phyloP scores from a whole-genome alignment of 192 early-diverging fungal genomes.

The Backusella parvicylindrica region DNA sequence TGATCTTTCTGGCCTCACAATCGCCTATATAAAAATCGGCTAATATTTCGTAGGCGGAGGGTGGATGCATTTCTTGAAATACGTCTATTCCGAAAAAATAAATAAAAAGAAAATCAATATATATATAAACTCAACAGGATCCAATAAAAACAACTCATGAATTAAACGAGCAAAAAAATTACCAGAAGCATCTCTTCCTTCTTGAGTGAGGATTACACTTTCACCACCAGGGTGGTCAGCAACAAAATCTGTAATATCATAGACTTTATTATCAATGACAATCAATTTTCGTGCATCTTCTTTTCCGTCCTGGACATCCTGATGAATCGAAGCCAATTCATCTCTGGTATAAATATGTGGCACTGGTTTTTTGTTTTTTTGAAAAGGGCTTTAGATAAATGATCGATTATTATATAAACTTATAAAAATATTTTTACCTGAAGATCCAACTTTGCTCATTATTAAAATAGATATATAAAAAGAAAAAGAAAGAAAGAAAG shows the following conservation, averaged over 20 bases:
- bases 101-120: conserved; percentile 6
- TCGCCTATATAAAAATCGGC: conserved; percentile 78
- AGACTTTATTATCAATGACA: conserved; percentile 77
- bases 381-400: neutral
- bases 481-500: neutral
- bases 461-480: neutral
- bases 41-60: conserved; percentile 57
- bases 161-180: neutral
- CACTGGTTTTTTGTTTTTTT: too few species aligned
- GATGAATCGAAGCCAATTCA: conserved; percentile 12
- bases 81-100: conserved; percentile 56
- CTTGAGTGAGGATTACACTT: conserved; percentile 64
- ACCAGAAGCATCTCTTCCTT: conserved; percentile 74
- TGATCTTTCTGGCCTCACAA: conserved; percentile 31
- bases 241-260: conserved; percentile 73
- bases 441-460: neutral
- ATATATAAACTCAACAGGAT: neutral
- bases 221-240: conserved; percentile 76
- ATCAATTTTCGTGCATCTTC: conserved; percentile 47
- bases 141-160: neutral
- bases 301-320: conserved; percentile 31
- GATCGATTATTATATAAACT: neutral
- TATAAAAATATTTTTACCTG: neutral
- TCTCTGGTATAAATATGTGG: conserved; percentile 21
- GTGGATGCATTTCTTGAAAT: conserved; percentile 76